Evolutionary conservation across 257 asterid genomes (phyloP).

Genomic region (Primulina tabacum): DNA sequence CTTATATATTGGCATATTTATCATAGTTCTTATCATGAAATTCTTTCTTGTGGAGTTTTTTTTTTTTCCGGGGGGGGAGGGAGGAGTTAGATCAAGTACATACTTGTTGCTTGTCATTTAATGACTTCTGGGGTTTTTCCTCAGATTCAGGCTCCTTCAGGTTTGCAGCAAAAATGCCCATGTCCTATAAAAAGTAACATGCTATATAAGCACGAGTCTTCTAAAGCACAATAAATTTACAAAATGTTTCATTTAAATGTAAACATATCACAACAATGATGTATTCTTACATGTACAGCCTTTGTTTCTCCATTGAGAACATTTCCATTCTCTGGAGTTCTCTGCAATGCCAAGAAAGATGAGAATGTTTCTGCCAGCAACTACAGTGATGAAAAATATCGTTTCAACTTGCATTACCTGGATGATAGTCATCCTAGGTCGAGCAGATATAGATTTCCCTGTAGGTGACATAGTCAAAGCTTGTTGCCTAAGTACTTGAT

Average conservation of each 20-base stretch:
- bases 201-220: conserved; percentile 14
- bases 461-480: conserved; percentile 96
- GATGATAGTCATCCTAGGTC: conserved; percentile 68
- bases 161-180: conserved; percentile 46
- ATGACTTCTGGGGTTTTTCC: conserved; percentile 90
- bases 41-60: not conserved
- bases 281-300: conserved; percentile 47
- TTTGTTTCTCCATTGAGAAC: conserved; percentile 60
- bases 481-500: conserved; percentile 97
- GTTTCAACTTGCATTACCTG: conserved; percentile 46
- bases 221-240: conserved; percentile 18
- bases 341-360: conserved; percentile 46
- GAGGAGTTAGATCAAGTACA: conserved; percentile 12
- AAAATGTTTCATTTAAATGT: conserved; percentile 3
- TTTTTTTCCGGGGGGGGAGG: not conserved
- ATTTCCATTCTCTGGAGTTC: conserved; percentile 79
- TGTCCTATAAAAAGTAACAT: conserved; percentile 51
- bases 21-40: not conserved
- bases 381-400: conserved; percentile 22
- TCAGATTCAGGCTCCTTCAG: conserved; percentile 80
- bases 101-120: conserved; percentile 90
- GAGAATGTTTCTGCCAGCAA: conserved; percentile 28
- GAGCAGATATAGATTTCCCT: conserved; percentile 71
- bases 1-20: not conserved
- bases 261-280: conserved; percentile 5